Evolutionary conservation across 192 early-diverging fungal species (phyloP).

Genomic region (Lobulomyces angularis): DNA sequence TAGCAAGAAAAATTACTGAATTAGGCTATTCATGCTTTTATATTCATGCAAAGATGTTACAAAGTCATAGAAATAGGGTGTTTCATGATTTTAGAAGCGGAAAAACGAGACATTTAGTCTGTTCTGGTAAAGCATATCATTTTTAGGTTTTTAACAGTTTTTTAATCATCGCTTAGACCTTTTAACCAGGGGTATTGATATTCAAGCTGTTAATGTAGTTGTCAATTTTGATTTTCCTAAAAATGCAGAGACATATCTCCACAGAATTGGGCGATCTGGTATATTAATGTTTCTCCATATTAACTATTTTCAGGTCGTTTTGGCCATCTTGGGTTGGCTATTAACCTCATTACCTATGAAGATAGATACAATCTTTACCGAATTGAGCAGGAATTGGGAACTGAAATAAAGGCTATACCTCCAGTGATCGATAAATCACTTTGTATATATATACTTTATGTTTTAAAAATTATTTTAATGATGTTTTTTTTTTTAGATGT

Average conservation of each 20-base stretch:
- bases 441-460: too few relatives aligned
- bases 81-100: conserved; percentile 99
- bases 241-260: conserved; percentile 97
- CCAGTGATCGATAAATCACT: conserved; percentile 90
- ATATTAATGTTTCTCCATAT: conserved; percentile 89
- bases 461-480: too few relatives aligned
- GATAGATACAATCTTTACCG: conserved; percentile 95
- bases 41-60: conserved; percentile 96
- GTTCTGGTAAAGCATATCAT: conserved; percentile 52
- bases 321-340: conserved; percentile 35
- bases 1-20: conserved; percentile 99
- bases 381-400: conserved; percentile 96
- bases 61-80: conserved; percentile 94
- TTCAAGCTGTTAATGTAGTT: conserved; percentile 98
- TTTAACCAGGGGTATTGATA: conserved; percentile 96
- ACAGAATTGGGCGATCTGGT: conserved; percentile 95
- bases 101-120: conserved; percentile 93
- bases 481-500: too few relatives aligned
- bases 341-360: conserved; percentile 97
- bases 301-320: conserved; percentile 18
- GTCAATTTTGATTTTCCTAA: conserved; percentile 99
- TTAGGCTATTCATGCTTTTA: conserved; percentile 99
- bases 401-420: conserved; percentile 96
- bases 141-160: conserved; percentile 4
- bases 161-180: conserved; percentile 49